Percentiles rank a stretch among this genome's conserved stretches.
Evolutionary conservation across 1,139 yeast species (phyloP).

Genomic region (Eremothecium gossypii): DNA sequence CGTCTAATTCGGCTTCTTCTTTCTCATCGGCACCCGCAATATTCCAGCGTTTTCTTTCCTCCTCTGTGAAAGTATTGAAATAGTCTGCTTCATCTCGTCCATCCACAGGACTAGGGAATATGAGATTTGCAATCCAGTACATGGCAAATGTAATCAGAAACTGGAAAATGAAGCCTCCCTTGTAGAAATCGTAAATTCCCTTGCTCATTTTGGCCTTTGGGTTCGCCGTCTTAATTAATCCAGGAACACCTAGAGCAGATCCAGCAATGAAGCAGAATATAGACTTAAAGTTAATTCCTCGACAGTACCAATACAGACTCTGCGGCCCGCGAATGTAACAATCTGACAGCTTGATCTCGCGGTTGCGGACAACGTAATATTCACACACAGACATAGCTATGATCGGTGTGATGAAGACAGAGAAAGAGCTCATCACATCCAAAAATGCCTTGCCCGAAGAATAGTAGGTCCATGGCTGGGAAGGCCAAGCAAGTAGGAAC

Average conservation of each 20-base stretch:
- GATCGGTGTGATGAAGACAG: slow-evolving; percentile 31
- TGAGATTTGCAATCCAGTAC: slow-evolving; percentile 1
- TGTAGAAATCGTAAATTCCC: slow-evolving; percentile 15
- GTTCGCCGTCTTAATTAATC: slow-evolving; percentile 23
- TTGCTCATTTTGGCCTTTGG: slow-evolving; percentile 14
- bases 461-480: slow-evolving; percentile 35
- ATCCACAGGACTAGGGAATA: slow-evolving; percentile 20
- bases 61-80: slow-evolving; percentile 31
- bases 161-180: slow-evolving; percentile 19
- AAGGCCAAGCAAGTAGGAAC: slow-evolving; percentile 31
- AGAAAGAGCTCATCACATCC: slow-evolving; percentile 32
- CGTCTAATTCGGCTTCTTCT: too few relatives aligned
- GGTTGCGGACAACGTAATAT: slow-evolving; percentile 27
- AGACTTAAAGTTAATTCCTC: slow-evolving; percentile 29
- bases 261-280: slow-evolving; percentile 18
- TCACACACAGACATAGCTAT: slow-evolving; percentile 31
- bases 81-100: slow-evolving; percentile 31
- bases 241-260: slow-evolving; percentile 26
- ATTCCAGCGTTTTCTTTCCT: slow-evolving; percentile 8
- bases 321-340: slow-evolving; percentile 22
- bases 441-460: slow-evolving; percentile 32
- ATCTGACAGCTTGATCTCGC: slow-evolving; percentile 27
- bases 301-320: slow-evolving; percentile 30
- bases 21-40: too few relatives aligned
- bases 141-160: slow-evolving; percentile 4